Evolutionary conservation across 148 eudicot species (phyloP).

Genomic region (Rhododendron henanense): DNA sequence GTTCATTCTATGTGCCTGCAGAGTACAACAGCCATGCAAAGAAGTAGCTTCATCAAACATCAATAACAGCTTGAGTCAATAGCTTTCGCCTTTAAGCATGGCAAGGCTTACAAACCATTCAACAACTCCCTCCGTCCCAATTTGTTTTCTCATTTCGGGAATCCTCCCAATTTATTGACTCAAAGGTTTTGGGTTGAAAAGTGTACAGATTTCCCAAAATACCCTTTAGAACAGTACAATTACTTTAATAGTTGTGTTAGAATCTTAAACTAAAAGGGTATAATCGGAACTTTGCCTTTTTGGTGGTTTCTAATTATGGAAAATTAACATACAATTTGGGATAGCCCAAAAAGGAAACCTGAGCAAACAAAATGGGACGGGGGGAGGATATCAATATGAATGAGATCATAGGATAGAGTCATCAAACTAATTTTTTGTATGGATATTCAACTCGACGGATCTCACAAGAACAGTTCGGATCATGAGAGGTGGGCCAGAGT

Average conservation of each 20-base stretch:
- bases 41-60: neutral
- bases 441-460: neutral
- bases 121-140: neutral
- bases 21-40: neutral
- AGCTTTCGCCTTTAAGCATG: neutral
- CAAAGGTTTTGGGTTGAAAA: too few species aligned
- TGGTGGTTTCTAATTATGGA: too few species aligned
- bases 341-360: too few species aligned
- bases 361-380: too few species aligned
- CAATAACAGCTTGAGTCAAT: neutral
- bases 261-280: too few species aligned
- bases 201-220: too few species aligned
- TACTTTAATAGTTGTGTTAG: too few species aligned
- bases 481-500: neutral
- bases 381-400: neutral
- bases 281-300: too few species aligned
- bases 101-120: neutral
- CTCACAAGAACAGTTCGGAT: neutral
- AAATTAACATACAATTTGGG: too few species aligned
- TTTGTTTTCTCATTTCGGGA: too few species aligned
- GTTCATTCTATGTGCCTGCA: neutral
- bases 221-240: too few species aligned
- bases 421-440: neutral
- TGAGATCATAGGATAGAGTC: neutral
- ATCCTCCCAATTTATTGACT: too few species aligned